Conservation (phyloP, 1,139 yeast genomes). For the Sporopachydermia cereana region DNA sequence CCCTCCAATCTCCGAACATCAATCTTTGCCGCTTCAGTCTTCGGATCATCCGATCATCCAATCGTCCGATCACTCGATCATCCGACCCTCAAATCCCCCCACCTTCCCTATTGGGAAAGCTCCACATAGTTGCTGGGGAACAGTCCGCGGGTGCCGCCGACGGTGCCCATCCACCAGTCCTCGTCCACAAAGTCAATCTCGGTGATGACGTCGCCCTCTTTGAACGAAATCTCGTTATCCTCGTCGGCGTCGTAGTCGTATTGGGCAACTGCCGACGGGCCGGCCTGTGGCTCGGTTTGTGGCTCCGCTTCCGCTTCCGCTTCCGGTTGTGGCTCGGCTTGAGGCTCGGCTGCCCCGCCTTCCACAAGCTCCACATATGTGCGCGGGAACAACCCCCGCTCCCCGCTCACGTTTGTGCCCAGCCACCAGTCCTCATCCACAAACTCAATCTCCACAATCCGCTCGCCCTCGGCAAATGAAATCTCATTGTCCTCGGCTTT, state of each 20-base stretch:
- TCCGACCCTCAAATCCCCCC: no score
- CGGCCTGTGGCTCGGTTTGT: conserved; percentile 18
- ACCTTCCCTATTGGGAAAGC: no score
- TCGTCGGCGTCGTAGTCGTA: conserved; percentile 84
- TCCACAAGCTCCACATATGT: conserved; percentile 45
- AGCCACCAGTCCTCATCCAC: conserved; percentile 81
- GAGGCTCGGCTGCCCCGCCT: conserved; percentile 15
- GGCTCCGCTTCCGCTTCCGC: conserved; percentile 18
- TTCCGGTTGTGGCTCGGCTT: conserved; percentile 20
- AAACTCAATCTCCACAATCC: conserved; percentile 50
- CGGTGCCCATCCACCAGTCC: conserved; percentile 94
- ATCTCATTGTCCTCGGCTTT: conserved; percentile 72
- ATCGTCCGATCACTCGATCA: no score
- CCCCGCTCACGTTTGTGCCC: conserved; percentile 49
- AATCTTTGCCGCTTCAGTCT: no score
- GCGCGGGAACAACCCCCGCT: conserved; percentile 64
- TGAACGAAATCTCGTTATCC: conserved; percentile 76
- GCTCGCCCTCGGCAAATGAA: conserved; percentile 52
- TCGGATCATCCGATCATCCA: no score
- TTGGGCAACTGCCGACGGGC: conserved; percentile 61
- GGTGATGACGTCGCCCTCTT: conserved; percentile 69
- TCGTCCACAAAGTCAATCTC: conserved; percentile 86
- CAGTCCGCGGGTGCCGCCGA: conserved; percentile 65
- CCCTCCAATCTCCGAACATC: no score
- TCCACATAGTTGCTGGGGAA: conserved; percentile 87